Base-by-base conservation (phyloP, 2,329 filamentous ascomycete genomes). In the Huntiella moniliformis region DNA sequence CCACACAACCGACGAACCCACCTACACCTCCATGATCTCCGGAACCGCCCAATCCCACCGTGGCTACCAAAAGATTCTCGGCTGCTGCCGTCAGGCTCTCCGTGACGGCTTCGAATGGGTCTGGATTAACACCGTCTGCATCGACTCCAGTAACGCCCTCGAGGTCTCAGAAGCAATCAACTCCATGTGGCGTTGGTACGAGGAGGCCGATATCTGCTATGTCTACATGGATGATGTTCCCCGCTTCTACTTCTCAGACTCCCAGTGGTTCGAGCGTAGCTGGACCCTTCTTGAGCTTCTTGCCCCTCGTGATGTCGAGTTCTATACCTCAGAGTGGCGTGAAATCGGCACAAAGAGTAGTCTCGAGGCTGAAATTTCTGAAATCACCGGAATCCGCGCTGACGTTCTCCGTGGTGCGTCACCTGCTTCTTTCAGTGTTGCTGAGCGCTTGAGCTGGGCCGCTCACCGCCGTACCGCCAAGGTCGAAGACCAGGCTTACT, bases 261-360 rank as follows among this genome's bases (percentile, higher is more conserved):
- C 48, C 13, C 49, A 52, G 7, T 57, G 55, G 53, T 55, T 54
- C 22, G 52, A 50, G 39, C 46, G 53, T 33, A 55, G 52, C 28
- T 60, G 50, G 56, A 59, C 49, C 10, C 51, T 60, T 2, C 55
- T 58, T n/a, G 57, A 60, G 46, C 49, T 60, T 16, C 52, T 60
- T 17, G 58, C 57, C 0, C 58, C 57, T 1, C 47, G 47, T 3
- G 42, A 36, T 8, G 53, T 60, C 11, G 51, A 53, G 15, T 59
- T 60, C 28, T 59, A 56, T 39, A 54, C 58, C 5, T 32, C 41
- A 0, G 31, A 51, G 7, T 60, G 57, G 57, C 43, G 49, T 2
- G 49, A 49, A 2, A 51, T 60, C 12, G 58, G 58, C 1, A 53
- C 51, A 7, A 56, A 54, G 39, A 48, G 53, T 0, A 52, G 48